These are phyloP conservation scores for Lecanicillium sp. DNA, from an alignment of 2,329 filamentous ascomycete genomes.

Conservation along the genomic window DNA sequence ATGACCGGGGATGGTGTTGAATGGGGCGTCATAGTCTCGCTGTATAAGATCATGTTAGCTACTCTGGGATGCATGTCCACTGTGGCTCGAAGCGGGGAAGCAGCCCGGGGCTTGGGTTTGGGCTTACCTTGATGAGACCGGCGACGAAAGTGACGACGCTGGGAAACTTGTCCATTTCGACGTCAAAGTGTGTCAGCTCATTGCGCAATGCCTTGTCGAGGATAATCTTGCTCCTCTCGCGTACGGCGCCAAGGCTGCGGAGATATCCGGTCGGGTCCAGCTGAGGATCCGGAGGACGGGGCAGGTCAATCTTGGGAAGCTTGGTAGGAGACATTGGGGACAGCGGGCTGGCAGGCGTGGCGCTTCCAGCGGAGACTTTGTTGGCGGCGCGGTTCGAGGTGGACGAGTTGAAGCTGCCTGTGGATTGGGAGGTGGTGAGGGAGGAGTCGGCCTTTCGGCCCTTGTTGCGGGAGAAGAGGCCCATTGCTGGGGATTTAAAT, in stretches of 20 bases:
- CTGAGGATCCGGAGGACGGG: slow-evolving; percentile 77
- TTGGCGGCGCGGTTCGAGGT: slow-evolving; percentile 40
- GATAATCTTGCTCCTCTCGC: slow-evolving; percentile 68
- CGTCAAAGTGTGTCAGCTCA: slow-evolving; percentile 76
- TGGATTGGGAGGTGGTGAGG: slow-evolving; percentile 38
- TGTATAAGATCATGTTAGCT: slow-evolving; percentile 16
- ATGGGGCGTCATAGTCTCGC: slow-evolving; percentile 50
- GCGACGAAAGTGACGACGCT: slow-evolving; percentile 82
- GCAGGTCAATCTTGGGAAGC: slow-evolving; percentile 71
- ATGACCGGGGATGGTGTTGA: slow-evolving; percentile 69
- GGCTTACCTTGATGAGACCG: slow-evolving; percentile 83
- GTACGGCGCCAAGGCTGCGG: slow-evolving; percentile 78
- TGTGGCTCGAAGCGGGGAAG: neutral
- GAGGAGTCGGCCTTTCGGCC: slow-evolving; percentile 33
- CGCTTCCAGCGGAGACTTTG: slow-evolving; percentile 43
- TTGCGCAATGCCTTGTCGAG: slow-evolving; percentile 71
- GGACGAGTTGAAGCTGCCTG: slow-evolving; percentile 43
- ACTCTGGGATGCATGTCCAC: neutral
- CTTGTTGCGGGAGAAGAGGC: slow-evolving; percentile 49
- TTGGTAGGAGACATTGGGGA: slow-evolving; percentile 43
- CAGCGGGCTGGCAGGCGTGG: slow-evolving; percentile 37
- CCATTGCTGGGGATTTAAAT: slow-evolving; percentile 31
- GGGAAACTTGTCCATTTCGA: slow-evolving; percentile 76
- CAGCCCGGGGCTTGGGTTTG: neutral
- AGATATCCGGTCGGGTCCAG: slow-evolving; percentile 87